Percentiles rank a stretch among this genome's conserved stretches.
These are phyloP conservation scores for Cetraspora pellucida DNA, from an alignment of 192 early-diverging fungal genomes.

Conservation along the genomic window DNA sequence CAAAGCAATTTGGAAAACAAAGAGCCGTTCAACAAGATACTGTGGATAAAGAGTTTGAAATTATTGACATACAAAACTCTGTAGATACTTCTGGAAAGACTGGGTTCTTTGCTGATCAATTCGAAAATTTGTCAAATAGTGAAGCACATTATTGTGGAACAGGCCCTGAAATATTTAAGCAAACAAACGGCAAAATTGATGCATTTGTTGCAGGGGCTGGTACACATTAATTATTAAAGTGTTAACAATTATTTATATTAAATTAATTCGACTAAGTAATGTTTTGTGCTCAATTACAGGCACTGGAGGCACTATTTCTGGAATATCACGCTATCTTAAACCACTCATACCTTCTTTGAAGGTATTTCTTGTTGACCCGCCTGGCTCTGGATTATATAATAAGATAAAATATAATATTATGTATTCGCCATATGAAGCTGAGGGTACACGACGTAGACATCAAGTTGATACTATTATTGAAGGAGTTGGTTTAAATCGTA, in stretches of 20 bases:
- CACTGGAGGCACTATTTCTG: constrained; percentile 91
- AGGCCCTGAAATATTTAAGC: constrained; percentile 85
- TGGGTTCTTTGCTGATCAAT: constrained; percentile 91
- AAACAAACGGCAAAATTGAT: constrained; percentile 71
- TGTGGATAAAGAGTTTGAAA: not conserved
- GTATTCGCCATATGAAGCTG: constrained; percentile 85
- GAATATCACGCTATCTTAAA: constrained; percentile 88
- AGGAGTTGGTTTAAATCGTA: constrained; percentile 92
- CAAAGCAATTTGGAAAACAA: constrained; percentile 60
- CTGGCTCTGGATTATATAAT: constrained; percentile 90
- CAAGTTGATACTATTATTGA: constrained; percentile 98
- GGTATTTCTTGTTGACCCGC: constrained; percentile 86
- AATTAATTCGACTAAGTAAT: not conserved
- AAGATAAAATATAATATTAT: constrained; percentile 90
- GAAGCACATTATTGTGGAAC: constrained; percentile 80
- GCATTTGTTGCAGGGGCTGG: constrained; percentile 90
- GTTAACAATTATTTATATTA: too few relatives aligned
- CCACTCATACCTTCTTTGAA: constrained; percentile 58
- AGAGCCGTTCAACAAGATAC: not conserved
- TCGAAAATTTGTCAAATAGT: constrained; percentile 88
- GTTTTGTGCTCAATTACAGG: constrained; percentile 40
- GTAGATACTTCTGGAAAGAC: constrained; percentile 20
- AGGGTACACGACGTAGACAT: constrained; percentile 87
- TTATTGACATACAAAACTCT: not conserved
- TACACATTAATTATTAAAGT: constrained; percentile 32